phyloP scores from a whole-genome alignment of 805 yeast genomes.

The Hanseniaspora singularis region DNA sequence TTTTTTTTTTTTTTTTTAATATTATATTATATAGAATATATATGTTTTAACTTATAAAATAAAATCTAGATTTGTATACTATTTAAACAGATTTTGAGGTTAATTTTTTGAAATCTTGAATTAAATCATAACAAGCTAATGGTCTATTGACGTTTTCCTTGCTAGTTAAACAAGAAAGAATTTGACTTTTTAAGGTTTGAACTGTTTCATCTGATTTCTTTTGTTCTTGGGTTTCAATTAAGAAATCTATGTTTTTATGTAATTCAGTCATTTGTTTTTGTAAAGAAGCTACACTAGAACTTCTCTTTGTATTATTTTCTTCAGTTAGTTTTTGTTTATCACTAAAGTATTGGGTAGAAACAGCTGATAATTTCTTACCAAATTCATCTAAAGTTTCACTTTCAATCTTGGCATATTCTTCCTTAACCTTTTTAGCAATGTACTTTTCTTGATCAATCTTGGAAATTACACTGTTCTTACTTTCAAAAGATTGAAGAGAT shows the following conservation, averaged over 20 bases:
- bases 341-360: slow-evolving; percentile 25
- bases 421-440: slow-evolving; percentile 52
- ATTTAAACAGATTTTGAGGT: slow-evolving; percentile 1
- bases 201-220: slow-evolving; percentile 32
- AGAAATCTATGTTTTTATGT: slow-evolving; percentile 28
- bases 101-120: slow-evolving; percentile 39
- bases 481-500: slow-evolving; percentile 50
- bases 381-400: slow-evolving; percentile 41
- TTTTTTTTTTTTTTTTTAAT: too few species aligned
- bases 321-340: slow-evolving; percentile 28
- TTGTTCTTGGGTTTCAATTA: slow-evolving; percentile 15
- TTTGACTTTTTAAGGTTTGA: slow-evolving; percentile 36
- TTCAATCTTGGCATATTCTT: slow-evolving; percentile 44
- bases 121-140: slow-evolving; percentile 74
- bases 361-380: slow-evolving; percentile 38
- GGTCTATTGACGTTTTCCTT: slow-evolving; percentile 50
- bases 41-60: too few species aligned
- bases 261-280: neutral
- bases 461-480: slow-evolving; percentile 47
- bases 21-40: too few species aligned
- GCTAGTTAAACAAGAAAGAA: slow-evolving; percentile 43
- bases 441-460: slow-evolving; percentile 55
- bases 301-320: slow-evolving; percentile 11
- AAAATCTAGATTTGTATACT: too few species aligned
- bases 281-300: slow-evolving; percentile 19